Evolutionary conservation across 495 filamentous ascomycete genomes (phyloP), one percentile per base, ranked within the genome.

Genomic region (Penicillium dipodomyicola): DNA sequence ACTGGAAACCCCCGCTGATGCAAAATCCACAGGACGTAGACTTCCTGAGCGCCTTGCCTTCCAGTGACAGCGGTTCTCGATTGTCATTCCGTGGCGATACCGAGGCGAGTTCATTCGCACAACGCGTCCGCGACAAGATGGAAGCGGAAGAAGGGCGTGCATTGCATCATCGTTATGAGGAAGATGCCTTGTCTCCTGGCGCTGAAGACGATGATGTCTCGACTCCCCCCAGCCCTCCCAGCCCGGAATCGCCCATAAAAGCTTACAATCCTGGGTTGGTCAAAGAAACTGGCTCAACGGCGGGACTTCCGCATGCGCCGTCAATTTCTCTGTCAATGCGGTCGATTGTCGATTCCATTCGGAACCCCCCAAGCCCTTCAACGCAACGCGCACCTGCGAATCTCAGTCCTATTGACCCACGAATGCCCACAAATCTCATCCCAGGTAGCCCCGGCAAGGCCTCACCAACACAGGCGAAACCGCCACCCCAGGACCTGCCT

Each of bases 91-190:
- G 74, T 22, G 74, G 67, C 6, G 76, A 74, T 19, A 60, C 73
- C 1, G 75, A 76, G 19, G 71, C 73, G 3, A 67, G 72, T 40
- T 80, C 80, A 3, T 80, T 82, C 60, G 78, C 80, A 8, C 76
- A 78, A 40, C 74, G 77, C 43, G 72, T 85, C 1, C 86, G 86
- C 47, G 84, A 84, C n/a, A 79, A 86, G 69, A 90, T 91, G 83
- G 78, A 86, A 46, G 77, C 80, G 25, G 88, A 88, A 19, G 89
- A 92, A 72, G 89, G 85, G 6, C 77, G 78, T 58, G 87, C 86
- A 14, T 77, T 92, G 58, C 81, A 86, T 14, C 72, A 82, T 25
- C 67, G 60, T 23, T 67, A 70, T 22, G 59, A 70, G 9, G 71
- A 75, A 9, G 58, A 64, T 15, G 23, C 52, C 41, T 59, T 60